These are phyloP conservation scores for Kodamaea sagamina DNA, from an alignment of 805 yeast species.

Conservation along the genomic window DNA sequence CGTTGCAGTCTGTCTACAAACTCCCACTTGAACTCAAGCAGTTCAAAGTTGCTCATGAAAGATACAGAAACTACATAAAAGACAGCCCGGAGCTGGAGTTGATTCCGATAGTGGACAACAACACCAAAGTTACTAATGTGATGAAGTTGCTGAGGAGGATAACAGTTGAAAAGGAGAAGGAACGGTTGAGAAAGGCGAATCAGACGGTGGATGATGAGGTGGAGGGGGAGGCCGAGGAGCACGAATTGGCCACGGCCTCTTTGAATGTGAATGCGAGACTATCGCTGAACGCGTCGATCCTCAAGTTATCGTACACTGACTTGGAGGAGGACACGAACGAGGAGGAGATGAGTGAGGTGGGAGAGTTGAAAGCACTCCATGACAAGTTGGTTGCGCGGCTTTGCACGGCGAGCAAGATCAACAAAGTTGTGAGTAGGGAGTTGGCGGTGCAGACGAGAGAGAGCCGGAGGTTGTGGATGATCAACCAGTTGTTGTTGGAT, in stretches of 20 bases:
- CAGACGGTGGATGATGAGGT: constrained; percentile 13
- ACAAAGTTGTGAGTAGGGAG: constrained; percentile 35
- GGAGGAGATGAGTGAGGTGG: constrained; percentile 16
- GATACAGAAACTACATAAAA: constrained; percentile 28
- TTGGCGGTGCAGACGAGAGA: constrained; percentile 27
- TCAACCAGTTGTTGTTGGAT: constrained; percentile 46
- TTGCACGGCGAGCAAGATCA: constrained; percentile 41
- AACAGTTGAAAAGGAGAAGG: constrained; percentile 8
- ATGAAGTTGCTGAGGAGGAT: constrained; percentile 11
- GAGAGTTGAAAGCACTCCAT: constrained; percentile 24
- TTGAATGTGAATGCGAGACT: constrained; percentile 6
- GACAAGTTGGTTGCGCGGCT: constrained; percentile 32
- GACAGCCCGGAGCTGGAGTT: constrained; percentile 10
- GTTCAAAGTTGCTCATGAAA: constrained; percentile 32
- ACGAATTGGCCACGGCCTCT: constrained; percentile 8
- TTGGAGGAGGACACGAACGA: constrained; percentile 11
- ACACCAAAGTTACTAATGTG: constrained; percentile 10
- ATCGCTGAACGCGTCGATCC: constrained; percentile 2
- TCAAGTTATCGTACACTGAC: constrained; percentile 5
- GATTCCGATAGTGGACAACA: constrained; percentile 9
- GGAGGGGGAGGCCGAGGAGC: constrained; percentile 14
- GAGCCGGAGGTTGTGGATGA: constrained; percentile 41
- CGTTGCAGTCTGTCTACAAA: constrained; percentile 22
- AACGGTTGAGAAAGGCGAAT: constrained; percentile 11
- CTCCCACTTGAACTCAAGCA: constrained; percentile 37